Evolutionary conservation across 176 grass and related monocot species (phyloP).

Genomic region (Melocanna baccifera): DNA sequence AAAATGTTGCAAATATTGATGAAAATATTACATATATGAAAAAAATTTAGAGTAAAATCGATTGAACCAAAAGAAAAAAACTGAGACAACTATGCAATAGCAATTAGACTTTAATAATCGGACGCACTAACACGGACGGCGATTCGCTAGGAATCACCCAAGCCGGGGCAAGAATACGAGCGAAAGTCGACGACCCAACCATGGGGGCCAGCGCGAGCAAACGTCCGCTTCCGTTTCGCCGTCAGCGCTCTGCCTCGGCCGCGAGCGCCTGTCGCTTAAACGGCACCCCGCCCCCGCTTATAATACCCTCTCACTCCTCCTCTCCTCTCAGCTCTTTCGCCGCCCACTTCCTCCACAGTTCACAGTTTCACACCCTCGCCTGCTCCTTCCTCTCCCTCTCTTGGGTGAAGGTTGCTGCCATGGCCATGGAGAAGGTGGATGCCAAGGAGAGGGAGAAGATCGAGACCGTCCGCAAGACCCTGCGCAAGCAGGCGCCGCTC

Average conservation of each 20-base stretch:
- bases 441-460: slow-evolving; percentile 65
- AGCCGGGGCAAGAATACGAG: not conserved
- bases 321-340: slow-evolving; percentile 7
- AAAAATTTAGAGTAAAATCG: no score
- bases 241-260: slow-evolving; percentile 6
- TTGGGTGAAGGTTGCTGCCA: slow-evolving; percentile 14
- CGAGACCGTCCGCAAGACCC: slow-evolving; percentile 69
- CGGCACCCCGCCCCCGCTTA: slow-evolving; percentile 34
- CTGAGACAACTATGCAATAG: no score
- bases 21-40: no score
- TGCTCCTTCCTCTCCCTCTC: not conserved
- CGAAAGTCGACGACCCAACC: slow-evolving; percentile 25
- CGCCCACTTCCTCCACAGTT: not conserved
- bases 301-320: slow-evolving; percentile 14
- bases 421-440: slow-evolving; percentile 79
- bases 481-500: slow-evolving; percentile 84
- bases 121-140: not conserved
- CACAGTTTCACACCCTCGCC: not conserved
- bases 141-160: not conserved
- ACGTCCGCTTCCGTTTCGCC: slow-evolving; percentile 29
- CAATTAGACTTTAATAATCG: slow-evolving; percentile 18
- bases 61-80: no score
- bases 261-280: slow-evolving; percentile 9
- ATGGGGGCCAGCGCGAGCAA: not conserved
- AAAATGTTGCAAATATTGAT: no score